Conservation (phyloP, 2,329 filamentous ascomycete genomes). For the Pestalotiopsis sp. region DNA sequence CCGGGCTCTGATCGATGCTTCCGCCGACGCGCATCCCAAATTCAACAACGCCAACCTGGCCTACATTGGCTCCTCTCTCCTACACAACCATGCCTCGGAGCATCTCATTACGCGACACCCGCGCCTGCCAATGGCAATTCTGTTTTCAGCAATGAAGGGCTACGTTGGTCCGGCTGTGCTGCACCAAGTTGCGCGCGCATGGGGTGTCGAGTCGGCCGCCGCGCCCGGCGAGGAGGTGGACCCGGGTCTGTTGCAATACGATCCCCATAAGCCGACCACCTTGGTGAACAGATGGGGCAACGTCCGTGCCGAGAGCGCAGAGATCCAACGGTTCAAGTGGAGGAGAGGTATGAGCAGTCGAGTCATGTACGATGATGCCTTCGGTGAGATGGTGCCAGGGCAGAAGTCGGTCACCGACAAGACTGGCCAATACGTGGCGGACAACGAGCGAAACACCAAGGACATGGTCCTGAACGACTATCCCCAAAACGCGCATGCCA, state of each 20-base stretch:
- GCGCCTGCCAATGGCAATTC: slow-evolving; percentile 82
- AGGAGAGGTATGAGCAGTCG: slow-evolving; percentile 73
- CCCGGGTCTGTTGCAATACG: slow-evolving; percentile 84
- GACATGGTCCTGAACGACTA: slow-evolving; percentile 22
- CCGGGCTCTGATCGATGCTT: slow-evolving; percentile 79
- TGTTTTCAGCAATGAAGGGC: slow-evolving; percentile 83
- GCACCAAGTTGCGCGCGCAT: slow-evolving; percentile 72
- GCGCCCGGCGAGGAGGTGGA: slow-evolving; percentile 90
- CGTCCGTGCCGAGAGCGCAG: slow-evolving; percentile 49
- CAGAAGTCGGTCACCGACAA: slow-evolving; percentile 16
- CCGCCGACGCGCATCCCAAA: slow-evolving; percentile 73
- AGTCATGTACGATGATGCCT: slow-evolving; percentile 80
- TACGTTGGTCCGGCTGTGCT: slow-evolving; percentile 79
- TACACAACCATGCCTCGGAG: slow-evolving; percentile 88
- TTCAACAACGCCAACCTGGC: slow-evolving; percentile 91
- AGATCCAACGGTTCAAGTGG: slow-evolving; percentile 51
- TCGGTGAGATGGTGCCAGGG: slow-evolving; percentile 62
- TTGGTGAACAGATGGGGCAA: slow-evolving; percentile 51
- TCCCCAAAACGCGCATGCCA: slow-evolving; percentile 57
- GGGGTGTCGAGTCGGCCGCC: slow-evolving; percentile 89
- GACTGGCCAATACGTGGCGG: slow-evolving; percentile 20
- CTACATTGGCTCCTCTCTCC: slow-evolving; percentile 76
- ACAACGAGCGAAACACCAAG: slow-evolving; percentile 21
- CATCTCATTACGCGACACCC: slow-evolving; percentile 87
- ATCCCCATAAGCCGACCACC: slow-evolving; percentile 45